These are phyloP conservation scores for Cytospora mali DNA, from an alignment of 2,329 filamentous ascomycete species.

Conservation along the genomic window DNA sequence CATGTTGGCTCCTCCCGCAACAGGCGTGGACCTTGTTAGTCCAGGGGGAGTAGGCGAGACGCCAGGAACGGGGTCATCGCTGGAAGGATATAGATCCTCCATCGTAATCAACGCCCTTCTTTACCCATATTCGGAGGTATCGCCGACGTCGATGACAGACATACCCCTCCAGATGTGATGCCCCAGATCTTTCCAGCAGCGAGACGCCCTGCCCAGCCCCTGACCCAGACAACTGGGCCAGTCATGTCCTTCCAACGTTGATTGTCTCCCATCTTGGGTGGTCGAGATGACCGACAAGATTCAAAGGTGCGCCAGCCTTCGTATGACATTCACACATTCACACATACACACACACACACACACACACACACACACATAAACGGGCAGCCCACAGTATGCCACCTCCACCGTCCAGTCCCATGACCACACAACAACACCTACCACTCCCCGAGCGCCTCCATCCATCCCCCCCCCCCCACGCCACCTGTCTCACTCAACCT, in stretches of 20 bases:
- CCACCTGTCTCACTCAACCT: neutral
- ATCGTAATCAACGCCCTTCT: neutral
- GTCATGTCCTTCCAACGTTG: neutral
- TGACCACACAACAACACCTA: neutral
- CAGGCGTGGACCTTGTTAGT: conserved; percentile 20
- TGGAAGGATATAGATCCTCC: neutral
- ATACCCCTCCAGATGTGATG: neutral
- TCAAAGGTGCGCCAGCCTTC: too few relatives aligned
- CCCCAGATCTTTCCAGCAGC: neutral
- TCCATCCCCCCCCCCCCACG: too few relatives aligned
- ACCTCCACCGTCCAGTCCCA: neutral
- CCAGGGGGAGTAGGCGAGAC: conserved; percentile 20
- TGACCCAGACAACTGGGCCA: neutral
- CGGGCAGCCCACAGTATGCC: neutral
- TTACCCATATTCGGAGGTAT: neutral
- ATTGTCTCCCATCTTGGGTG: neutral
- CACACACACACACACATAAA: too few relatives aligned
- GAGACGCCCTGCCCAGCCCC: neutral
- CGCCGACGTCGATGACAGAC: neutral
- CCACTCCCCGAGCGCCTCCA: neutral
- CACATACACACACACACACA: too few relatives aligned
- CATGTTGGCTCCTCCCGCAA: conserved; percentile 16
- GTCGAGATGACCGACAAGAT: neutral
- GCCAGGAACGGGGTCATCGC: conserved; percentile 1
- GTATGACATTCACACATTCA: neutral